Conservation (phyloP, 140 eudicot species). For the Stevia rebaudiana region DNA sequence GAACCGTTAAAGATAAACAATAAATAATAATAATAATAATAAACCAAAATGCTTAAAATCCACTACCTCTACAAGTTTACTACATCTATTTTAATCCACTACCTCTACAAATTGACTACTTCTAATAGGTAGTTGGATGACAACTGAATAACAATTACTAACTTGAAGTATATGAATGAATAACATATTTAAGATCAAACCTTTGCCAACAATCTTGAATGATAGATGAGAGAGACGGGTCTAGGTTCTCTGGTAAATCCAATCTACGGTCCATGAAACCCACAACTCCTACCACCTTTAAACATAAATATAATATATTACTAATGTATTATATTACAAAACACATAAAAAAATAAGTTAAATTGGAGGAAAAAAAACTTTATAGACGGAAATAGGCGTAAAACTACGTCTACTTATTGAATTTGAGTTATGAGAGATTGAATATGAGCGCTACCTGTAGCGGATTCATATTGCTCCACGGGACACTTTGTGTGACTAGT, state of each 20-base stretch:
- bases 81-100: no score
- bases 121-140: constrained; percentile 5
- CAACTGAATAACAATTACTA: no score
- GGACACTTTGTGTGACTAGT: constrained; percentile 65
- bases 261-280: constrained; percentile 87
- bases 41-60: no score
- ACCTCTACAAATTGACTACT: no score
- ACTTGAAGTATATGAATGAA: no score
- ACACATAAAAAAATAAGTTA: no score
- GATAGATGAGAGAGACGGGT: constrained; percentile 58
- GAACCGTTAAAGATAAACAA: no score
- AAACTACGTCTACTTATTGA: no score
- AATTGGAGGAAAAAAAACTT: no score
- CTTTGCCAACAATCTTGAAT: constrained; percentile 83
- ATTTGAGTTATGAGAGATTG: no score
- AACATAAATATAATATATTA: not conserved
- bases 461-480: constrained; percentile 69
- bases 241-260: constrained; percentile 60
- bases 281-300: constrained; percentile 83
- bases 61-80: no score
- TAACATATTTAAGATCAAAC: constrained; percentile 24
- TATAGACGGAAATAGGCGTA: constrained; percentile 8
- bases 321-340: not conserved
- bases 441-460: constrained; percentile 71
- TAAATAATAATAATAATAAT: no score